Conservation (phyloP, 2,329 filamentous ascomycete species). For the Alternaria atra region DNA sequence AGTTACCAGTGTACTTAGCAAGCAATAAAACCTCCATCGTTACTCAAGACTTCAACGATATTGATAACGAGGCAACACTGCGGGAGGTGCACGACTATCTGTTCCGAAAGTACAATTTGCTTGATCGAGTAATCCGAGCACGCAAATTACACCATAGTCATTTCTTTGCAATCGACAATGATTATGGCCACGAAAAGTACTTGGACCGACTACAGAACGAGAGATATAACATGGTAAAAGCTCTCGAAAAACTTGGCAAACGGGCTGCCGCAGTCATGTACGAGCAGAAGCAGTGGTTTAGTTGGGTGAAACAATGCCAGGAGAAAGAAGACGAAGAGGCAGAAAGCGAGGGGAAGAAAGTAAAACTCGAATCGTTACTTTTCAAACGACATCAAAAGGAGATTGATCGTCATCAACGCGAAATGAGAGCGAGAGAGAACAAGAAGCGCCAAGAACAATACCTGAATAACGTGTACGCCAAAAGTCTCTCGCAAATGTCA, state of each 20-base stretch:
- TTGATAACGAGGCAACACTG: constrained; percentile 51
- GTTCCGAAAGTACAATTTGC: constrained; percentile 49
- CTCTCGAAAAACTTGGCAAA: constrained; percentile 56
- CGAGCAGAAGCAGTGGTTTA: constrained; percentile 59
- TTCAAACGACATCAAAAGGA: constrained; percentile 48
- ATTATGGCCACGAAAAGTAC: constrained; percentile 57
- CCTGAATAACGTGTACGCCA: constrained; percentile 55
- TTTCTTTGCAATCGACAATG: constrained; percentile 55
- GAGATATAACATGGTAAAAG: constrained; percentile 49
- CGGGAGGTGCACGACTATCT: constrained; percentile 54
- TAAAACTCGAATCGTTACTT: constrained; percentile 57
- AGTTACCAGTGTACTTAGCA: constrained; percentile 52
- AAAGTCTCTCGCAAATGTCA: constrained; percentile 51
- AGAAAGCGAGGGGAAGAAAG: constrained; percentile 60
- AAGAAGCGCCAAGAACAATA: constrained; percentile 56
- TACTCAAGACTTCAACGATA: constrained; percentile 52
- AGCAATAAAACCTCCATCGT: constrained; percentile 48
- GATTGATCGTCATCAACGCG: constrained; percentile 51
- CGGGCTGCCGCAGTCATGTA: constrained; percentile 57
- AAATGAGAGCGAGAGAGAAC: constrained; percentile 23
- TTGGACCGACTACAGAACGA: constrained; percentile 51
- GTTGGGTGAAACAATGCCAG: constrained; percentile 58
- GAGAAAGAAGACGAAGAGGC: constrained; percentile 56
- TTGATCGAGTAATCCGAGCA: constrained; percentile 55
- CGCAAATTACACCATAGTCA: constrained; percentile 55